Evolutionary conservation across 2,329 filamentous ascomycete genomes (phyloP).

Genomic region (Alternaria arborescens): DNA sequence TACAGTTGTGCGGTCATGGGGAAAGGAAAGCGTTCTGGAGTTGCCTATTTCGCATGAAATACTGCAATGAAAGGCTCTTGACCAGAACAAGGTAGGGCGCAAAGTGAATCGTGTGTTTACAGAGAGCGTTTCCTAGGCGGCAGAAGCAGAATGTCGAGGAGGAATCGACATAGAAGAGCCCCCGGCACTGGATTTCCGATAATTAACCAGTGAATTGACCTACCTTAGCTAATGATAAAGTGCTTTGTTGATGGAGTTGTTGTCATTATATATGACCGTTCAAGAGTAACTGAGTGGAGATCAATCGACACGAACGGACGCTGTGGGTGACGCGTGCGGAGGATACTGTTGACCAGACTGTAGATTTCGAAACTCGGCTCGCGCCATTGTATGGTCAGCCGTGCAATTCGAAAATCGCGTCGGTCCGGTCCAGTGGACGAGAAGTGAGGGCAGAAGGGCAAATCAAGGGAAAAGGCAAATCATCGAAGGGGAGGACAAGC

Average conservation of each 20-base stretch:
- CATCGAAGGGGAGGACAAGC: not conserved
- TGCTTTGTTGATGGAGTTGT: not conserved
- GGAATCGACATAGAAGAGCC: not conserved
- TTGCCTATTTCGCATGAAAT: not conserved
- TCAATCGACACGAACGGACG: not conserved
- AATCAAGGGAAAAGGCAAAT: not conserved
- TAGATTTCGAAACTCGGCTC: not conserved
- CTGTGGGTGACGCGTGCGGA: not conserved
- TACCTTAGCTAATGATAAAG: not conserved
- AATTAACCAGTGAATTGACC: not conserved
- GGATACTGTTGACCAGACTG: not conserved
- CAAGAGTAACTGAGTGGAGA: not conserved
- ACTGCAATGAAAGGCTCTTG: not conserved
- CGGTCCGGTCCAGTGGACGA: not conserved
- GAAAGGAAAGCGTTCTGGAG: not conserved
- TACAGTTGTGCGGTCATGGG: not conserved
- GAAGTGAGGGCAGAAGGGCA: not conserved
- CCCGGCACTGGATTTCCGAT: not conserved
- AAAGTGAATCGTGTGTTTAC: constrained; percentile 4
- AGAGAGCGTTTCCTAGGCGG: not conserved
- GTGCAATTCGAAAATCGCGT: not conserved
- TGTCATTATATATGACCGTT: not conserved
- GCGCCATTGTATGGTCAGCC: not conserved
- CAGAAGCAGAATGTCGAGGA: not conserved
- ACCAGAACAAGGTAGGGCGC: not conserved